Conservation (phyloP, 2,329 filamentous ascomycete species). For the Westerdykella sp. region DNA sequence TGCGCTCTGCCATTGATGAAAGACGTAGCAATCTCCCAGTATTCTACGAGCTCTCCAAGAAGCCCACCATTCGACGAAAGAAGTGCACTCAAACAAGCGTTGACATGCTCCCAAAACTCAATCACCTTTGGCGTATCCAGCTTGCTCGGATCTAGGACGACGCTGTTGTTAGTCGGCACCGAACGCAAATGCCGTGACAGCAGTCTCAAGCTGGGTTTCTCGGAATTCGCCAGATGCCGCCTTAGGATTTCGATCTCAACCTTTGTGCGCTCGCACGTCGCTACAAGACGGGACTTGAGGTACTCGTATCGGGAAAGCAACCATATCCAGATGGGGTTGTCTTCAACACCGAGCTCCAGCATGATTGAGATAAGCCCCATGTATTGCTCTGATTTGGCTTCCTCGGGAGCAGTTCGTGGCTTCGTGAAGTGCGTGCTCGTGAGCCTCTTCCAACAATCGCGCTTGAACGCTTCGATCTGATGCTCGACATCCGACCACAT, state of each 20-base stretch:
- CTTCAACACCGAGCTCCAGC: slow-evolving; percentile 87
- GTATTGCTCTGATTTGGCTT: slow-evolving; percentile 65
- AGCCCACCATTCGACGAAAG: slow-evolving; percentile 70
- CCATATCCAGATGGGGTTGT: slow-evolving; percentile 97
- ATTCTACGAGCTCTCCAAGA: slow-evolving; percentile 82
- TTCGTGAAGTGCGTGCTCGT: slow-evolving; percentile 57
- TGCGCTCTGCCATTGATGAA: slow-evolving; percentile 87
- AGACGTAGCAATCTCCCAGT: slow-evolving; percentile 85
- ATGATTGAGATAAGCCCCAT: slow-evolving; percentile 86
- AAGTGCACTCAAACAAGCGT: slow-evolving; percentile 65
- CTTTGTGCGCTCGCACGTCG: slow-evolving; percentile 75
- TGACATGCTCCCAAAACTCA: slow-evolving; percentile 88
- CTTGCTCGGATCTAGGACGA: slow-evolving; percentile 50
- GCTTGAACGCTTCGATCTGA: slow-evolving; percentile 80
- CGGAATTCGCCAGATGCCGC: slow-evolving; percentile 66
- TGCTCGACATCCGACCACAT: slow-evolving; percentile 95
- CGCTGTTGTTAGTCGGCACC: slow-evolving; percentile 57
- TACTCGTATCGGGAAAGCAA: slow-evolving; percentile 83
- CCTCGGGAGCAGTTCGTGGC: slow-evolving; percentile 42
- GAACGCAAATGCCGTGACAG: slow-evolving; percentile 72
- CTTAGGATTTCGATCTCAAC: slow-evolving; percentile 89
- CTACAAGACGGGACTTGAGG: slow-evolving; percentile 76
- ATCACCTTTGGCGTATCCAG: slow-evolving; percentile 77
- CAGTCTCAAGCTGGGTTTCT: slow-evolving; percentile 62
- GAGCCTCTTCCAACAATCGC: slow-evolving; percentile 79